Percentiles rank a stretch among this genome's conserved stretches.
These are phyloP conservation scores for Cercospora citrullina DNA, from an alignment of 2,329 filamentous ascomycete genomes.

Conservation along the genomic window DNA sequence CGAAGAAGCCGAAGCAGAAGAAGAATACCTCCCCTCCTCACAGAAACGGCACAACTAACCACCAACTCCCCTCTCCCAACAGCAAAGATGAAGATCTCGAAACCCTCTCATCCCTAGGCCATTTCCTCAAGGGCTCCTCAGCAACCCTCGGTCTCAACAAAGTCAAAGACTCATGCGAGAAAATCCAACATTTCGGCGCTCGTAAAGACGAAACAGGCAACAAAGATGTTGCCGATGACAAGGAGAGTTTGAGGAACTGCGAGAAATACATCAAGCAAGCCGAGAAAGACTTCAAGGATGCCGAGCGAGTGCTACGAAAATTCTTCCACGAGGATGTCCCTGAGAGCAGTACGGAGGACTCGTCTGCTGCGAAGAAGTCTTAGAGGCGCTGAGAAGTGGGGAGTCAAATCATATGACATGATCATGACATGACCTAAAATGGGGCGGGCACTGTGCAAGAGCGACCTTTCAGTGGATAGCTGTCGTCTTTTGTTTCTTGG, in stretches of 20 bases:
- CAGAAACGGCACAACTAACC: constrained; percentile 1
- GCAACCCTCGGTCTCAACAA: constrained; percentile 89
- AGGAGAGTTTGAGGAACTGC: constrained; percentile 69
- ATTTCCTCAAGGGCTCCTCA: constrained; percentile 96
- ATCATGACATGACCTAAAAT: not conserved
- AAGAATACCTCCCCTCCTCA: not conserved
- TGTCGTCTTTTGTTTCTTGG: not conserved
- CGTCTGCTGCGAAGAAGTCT: not conserved
- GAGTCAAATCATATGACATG: not conserved
- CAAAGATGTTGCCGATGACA: constrained; percentile 63
- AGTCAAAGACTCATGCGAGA: constrained; percentile 90
- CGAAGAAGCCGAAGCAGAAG: not conserved
- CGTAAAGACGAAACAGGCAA: constrained; percentile 75
- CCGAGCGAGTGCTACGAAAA: constrained; percentile 66
- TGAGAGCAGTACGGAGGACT: not conserved
- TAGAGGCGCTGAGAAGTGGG: not conserved
- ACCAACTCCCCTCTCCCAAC: constrained; percentile 14
- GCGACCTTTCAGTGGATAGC: not conserved
- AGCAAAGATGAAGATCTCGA: constrained; percentile 69
- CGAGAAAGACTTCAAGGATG: constrained; percentile 74
- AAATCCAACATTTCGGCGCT: constrained; percentile 91
- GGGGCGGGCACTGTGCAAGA: not conserved
- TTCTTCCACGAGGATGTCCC: constrained; percentile 58
- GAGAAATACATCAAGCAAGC: constrained; percentile 67
- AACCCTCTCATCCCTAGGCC: constrained; percentile 79